Conservation (phyloP, 768 basidiomycete genomes). For the Tricholoma matsutake region DNA sequence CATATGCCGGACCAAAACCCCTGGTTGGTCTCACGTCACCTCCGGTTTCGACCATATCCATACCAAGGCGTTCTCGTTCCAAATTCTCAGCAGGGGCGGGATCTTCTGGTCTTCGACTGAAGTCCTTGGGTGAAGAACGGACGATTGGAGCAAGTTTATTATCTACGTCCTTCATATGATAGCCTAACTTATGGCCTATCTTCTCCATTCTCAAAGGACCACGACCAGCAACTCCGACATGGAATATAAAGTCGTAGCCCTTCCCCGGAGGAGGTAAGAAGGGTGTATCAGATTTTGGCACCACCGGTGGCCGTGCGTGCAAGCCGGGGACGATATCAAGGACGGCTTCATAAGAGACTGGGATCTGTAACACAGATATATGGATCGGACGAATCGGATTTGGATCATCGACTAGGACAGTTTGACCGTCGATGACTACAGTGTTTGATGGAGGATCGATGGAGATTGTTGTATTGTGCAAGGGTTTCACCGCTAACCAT, state of each 20-base stretch:
- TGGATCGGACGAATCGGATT: conserved; percentile 42
- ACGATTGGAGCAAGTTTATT: conserved; percentile 54
- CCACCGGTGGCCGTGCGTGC: conserved; percentile 57
- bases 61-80: conserved; percentile 35
- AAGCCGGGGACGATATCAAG: conserved; percentile 53
- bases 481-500: conserved; percentile 63
- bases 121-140: conserved; percentile 39
- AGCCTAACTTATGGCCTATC: conserved; percentile 64
- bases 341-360: conserved; percentile 57
- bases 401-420: conserved; percentile 12
- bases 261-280: conserved; percentile 39
- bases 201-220: conserved; percentile 64
- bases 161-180: conserved; percentile 63
- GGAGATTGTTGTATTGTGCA: conserved; percentile 53
- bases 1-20: conserved; percentile 48
- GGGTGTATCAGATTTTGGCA: conserved; percentile 31
- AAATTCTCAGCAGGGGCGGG: conserved; percentile 32
- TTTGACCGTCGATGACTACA: conserved; percentile 21
- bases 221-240: conserved; percentile 64
- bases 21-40: conserved; percentile 39
- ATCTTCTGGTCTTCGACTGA: conserved; percentile 36
- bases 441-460: conserved; percentile 33
- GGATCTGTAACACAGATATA: conserved; percentile 56
- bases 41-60: conserved; percentile 34
- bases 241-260: conserved; percentile 70